These are phyloP conservation scores for Euphrasia arctica DNA, from an alignment of 305 asterid species.

Conservation along the genomic window DNA sequence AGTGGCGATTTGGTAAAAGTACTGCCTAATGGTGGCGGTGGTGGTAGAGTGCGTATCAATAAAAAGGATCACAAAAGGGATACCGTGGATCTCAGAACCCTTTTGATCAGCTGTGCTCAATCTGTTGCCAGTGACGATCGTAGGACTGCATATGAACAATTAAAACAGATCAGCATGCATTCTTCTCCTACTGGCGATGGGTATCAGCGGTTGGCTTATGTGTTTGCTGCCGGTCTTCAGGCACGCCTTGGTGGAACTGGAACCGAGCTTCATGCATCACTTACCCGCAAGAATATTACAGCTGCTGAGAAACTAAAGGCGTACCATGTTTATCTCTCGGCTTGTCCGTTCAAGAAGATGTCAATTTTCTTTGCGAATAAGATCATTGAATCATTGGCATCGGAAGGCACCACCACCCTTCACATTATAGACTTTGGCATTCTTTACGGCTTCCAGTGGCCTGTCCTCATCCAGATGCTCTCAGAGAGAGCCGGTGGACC, in stretches of 20 bases:
- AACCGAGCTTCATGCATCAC: slow-evolving; percentile 54
- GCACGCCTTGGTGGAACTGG: slow-evolving; percentile 87
- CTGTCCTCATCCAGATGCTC: slow-evolving; percentile 64
- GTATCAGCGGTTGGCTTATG: slow-evolving; percentile 72
- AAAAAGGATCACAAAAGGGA: slow-evolving; percentile 49
- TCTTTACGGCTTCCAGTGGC: slow-evolving; percentile 92
- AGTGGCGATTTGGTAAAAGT: slow-evolving; percentile 25
- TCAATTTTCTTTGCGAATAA: slow-evolving; percentile 57
- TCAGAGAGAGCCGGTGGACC: slow-evolving; percentile 60
- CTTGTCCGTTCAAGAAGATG: slow-evolving; percentile 79
- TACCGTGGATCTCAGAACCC: slow-evolving; percentile 72
- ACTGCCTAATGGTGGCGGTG: slow-evolving; percentile 32
- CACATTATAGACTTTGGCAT: slow-evolving; percentile 90
- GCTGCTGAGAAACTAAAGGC: slow-evolving; percentile 77
- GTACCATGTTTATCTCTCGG: slow-evolving; percentile 60
- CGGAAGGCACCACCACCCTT: slow-evolving; percentile 39
- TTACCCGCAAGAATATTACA: slow-evolving; percentile 42
- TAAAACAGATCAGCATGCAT: slow-evolving; percentile 68
- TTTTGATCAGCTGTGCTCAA: slow-evolving; percentile 83
- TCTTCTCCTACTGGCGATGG: slow-evolving; percentile 78
- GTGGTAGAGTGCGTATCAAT: slow-evolving; percentile 43
- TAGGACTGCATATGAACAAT: slow-evolving; percentile 64
- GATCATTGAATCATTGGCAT: slow-evolving; percentile 44
- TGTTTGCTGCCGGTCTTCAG: slow-evolving; percentile 80
- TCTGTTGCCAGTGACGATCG: slow-evolving; percentile 83